Evolutionary conservation across 768 basidiomycete genomes (phyloP).

Genomic region (Serendipita sp.): DNA sequence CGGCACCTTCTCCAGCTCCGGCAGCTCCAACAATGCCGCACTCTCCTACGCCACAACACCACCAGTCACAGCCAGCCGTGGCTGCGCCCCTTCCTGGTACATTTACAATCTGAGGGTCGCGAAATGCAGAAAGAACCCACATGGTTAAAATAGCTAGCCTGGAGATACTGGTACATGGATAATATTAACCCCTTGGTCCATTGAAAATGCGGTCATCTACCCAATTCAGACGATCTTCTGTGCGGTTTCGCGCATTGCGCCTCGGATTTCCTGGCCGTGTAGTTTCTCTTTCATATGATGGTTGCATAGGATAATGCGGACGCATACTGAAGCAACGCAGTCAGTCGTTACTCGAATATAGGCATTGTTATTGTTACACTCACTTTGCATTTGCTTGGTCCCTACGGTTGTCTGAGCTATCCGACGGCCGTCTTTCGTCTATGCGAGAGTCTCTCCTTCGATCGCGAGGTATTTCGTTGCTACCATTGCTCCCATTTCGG

Average conservation of each 20-base stretch:
- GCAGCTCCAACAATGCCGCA: conserved; percentile 6
- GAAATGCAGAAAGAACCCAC: conserved; percentile 23
- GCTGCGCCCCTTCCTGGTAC: conserved; percentile 24
- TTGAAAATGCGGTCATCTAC: conserved; percentile 32
- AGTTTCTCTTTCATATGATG: conserved; percentile 1
- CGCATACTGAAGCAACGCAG: background rate
- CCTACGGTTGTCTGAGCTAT: conserved; percentile 3
- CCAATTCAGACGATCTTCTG: conserved; percentile 17
- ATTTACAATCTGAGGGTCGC: conserved; percentile 29
- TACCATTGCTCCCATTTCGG: background rate
- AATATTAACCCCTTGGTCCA: conserved; percentile 14
- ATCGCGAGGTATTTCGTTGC: background rate
- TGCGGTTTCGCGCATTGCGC: background rate
- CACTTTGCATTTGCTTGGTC: conserved; percentile 9
- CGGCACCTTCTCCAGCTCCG: background rate
- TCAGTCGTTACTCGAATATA: conserved; percentile 19
- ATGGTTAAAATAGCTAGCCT: conserved; percentile 17
- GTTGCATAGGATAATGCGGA: background rate
- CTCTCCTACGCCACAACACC: background rate
- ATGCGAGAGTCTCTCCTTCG: background rate
- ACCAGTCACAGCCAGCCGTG: conserved; percentile 2
- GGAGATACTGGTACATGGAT: conserved; percentile 18
- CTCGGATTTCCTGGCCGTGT: background rate
- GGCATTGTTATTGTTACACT: conserved; percentile 18
- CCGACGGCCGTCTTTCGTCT: background rate